phyloP scores from a whole-genome alignment of 805 yeast species.

The Myxozyma neglecta region DNA sequence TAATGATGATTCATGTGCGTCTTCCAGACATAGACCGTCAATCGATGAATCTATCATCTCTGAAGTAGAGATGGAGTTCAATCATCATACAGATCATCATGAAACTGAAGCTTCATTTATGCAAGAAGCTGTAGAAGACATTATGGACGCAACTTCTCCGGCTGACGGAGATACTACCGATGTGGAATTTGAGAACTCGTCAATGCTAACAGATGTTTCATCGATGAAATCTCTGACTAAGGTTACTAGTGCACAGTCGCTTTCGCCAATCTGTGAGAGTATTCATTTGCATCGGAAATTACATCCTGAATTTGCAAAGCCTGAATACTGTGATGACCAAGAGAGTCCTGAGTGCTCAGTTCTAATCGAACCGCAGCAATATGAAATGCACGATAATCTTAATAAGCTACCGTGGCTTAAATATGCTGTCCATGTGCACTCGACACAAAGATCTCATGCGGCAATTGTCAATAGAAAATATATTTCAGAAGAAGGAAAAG shows the following conservation, averaged over 20 bases:
- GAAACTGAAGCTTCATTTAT: conserved; percentile 20
- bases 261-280: background rate
- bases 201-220: background rate
- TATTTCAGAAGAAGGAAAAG: conserved; percentile 10
- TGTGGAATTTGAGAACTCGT: background rate
- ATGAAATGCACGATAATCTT: conserved; percentile 37
- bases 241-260: background rate
- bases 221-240: background rate
- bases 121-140: conserved; percentile 29
- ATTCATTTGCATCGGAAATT: background rate
- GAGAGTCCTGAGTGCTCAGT: background rate
- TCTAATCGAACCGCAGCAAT: conserved; percentile 5
- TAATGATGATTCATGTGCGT: background rate
- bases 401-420: conserved; percentile 74
- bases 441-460: conserved; percentile 77
- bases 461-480: conserved; percentile 73
- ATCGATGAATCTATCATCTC: too few relatives aligned
- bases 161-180: background rate
- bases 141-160: conserved; percentile 10
- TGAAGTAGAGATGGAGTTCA: background rate
- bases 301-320: conserved; percentile 7
- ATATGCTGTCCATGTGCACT: conserved; percentile 67
- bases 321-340: background rate
- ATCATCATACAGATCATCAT: background rate
- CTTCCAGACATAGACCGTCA: too few relatives aligned